Percentiles rank a stretch among this genome's conserved stretches.
phyloP scores from a whole-genome alignment of 805 yeast species.

The Wickerhamomyces rabaulensis region DNA sequence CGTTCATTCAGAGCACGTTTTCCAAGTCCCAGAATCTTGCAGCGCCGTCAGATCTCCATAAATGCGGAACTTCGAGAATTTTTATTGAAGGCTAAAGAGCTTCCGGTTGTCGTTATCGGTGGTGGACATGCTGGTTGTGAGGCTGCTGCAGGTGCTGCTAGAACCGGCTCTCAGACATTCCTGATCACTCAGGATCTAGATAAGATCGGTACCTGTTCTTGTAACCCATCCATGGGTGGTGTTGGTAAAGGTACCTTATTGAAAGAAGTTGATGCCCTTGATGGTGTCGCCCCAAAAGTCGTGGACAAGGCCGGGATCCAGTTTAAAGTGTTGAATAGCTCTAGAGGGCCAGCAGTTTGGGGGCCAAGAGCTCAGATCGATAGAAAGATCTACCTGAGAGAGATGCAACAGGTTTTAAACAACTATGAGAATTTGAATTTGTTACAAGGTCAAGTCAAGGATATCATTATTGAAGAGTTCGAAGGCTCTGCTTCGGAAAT shows the following conservation, averaged over 20 bases:
- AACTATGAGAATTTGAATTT: constrained; percentile 50
- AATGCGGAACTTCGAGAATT: constrained; percentile 17
- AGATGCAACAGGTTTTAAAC: constrained; percentile 68
- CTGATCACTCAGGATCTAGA: constrained; percentile 70
- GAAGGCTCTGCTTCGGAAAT: constrained; percentile 30
- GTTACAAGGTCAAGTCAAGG: constrained; percentile 76
- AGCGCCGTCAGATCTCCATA: constrained; percentile 12
- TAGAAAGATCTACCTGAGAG: constrained; percentile 65
- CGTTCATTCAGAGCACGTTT: not conserved
- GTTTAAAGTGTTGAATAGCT: constrained; percentile 76
- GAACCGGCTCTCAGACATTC: constrained; percentile 68
- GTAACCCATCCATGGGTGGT: constrained; percentile 98
- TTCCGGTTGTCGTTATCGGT: constrained; percentile 84
- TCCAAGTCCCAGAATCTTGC: not conserved
- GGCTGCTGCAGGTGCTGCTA: constrained; percentile 90
- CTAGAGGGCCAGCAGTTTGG: constrained; percentile 96
- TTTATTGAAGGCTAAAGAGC: constrained; percentile 11
- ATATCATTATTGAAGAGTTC: constrained; percentile 57
- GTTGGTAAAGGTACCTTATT: constrained; percentile 94
- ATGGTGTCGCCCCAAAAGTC: constrained; percentile 83
- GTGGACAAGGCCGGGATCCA: constrained; percentile 93
- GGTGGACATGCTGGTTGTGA: constrained; percentile 99
- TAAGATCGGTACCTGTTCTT: constrained; percentile 90
- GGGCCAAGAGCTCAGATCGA: constrained; percentile 98
- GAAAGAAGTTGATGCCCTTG: constrained; percentile 92